Evolutionary conservation across 2,329 filamentous ascomycete genomes (phyloP).

Genomic region (Neophaeococcomyces mojaviensis): DNA sequence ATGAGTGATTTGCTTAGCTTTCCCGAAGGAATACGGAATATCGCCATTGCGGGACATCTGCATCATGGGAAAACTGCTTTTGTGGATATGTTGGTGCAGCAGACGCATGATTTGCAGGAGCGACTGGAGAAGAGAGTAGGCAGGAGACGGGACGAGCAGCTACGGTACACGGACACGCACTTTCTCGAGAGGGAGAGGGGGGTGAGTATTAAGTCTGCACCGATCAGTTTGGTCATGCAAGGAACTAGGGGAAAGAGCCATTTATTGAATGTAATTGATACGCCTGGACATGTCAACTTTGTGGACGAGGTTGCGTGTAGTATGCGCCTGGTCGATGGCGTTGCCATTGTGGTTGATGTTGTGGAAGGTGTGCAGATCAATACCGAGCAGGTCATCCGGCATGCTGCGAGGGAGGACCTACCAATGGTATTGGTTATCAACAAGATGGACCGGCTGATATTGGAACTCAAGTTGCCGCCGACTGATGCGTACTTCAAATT

Average conservation of each 20-base stretch:
- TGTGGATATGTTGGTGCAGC: slow-evolving; percentile 94
- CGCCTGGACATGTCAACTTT: slow-evolving; percentile 96
- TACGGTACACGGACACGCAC: slow-evolving; percentile 91
- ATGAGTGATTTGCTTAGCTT: slow-evolving; percentile 96
- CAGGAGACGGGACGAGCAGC: slow-evolving; percentile 74
- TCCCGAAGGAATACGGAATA: slow-evolving; percentile 86
- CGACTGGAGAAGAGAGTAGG: slow-evolving; percentile 74
- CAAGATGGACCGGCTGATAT: slow-evolving; percentile 91
- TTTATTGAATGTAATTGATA: slow-evolving; percentile 89
- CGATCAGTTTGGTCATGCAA: slow-evolving; percentile 88
- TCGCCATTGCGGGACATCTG: slow-evolving; percentile 84
- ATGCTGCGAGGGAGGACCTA: slow-evolving; percentile 82
- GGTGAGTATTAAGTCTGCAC: slow-evolving; percentile 82
- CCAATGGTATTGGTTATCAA: slow-evolving; percentile 88
- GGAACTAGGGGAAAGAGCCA: slow-evolving; percentile 90
- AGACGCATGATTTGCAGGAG: slow-evolving; percentile 82
- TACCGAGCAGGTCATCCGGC: slow-evolving; percentile 94
- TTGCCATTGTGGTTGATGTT: slow-evolving; percentile 89
- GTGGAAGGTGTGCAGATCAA: slow-evolving; percentile 99
- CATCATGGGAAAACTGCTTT: slow-evolving; percentile 98
- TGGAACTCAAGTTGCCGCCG: slow-evolving; percentile 89
- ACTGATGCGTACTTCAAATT: slow-evolving; percentile 98
- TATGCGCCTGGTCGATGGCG: slow-evolving; percentile 78
- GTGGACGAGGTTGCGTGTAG: slow-evolving; percentile 92
- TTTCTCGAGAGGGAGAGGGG: slow-evolving; percentile 82